Base-by-base conservation (phyloP, 2,329 filamentous ascomycete genomes). In the Phaeosphaeria sp. region DNA sequence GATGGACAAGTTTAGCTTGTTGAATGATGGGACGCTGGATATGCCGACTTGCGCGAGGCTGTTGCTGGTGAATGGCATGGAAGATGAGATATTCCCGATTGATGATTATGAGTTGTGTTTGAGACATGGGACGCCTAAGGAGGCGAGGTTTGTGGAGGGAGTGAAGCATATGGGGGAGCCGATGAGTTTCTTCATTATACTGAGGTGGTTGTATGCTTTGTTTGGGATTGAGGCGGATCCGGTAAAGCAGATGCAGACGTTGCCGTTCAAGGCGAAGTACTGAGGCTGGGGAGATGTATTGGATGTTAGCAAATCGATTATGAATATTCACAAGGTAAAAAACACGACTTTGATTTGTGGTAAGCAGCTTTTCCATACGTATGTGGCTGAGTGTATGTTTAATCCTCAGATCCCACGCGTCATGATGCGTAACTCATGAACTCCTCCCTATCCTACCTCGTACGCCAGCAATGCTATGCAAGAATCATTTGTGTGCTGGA, bases 11-110 rank as follows among this genome's bases (percentile, higher is more conserved):
- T 87, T 84, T 68, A 86, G 83, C 13, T 72, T 87, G 11, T 69
- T 87, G 2, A 78, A 81, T 11, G 82, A 85, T 52, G 84, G 85
- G 5, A 86, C 85, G 22, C 73, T 87, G 33, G 80, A 86, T 54
- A 79, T 76, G 60, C 77, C 77, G 0, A 69, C 75, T 6, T 86
- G 84, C 55, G 74, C 81, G 22, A 75, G 79, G 27, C 66, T 87
- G 52, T 67, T 88, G 39, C 74, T 87, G 6, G 84, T 87, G 8
- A 87, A 88, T 63, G 83, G 86, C 0, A 83, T 81, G 1, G 79
- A 84, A 27, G 86, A 87, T 66, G 85, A 86, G 75, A 86, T 88
- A 48, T 87, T 88, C 72, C 86, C 86, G 0, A 84, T 87, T 46
- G 86, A 87, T 64, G 86, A 87, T 64, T 83, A 85, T 55, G 84